A percentile compares a stretch with the other conserved stretches of the same genome.
Conservation (phyloP, 179 eudicot species). For the Corrigiola litoralis region DNA sequence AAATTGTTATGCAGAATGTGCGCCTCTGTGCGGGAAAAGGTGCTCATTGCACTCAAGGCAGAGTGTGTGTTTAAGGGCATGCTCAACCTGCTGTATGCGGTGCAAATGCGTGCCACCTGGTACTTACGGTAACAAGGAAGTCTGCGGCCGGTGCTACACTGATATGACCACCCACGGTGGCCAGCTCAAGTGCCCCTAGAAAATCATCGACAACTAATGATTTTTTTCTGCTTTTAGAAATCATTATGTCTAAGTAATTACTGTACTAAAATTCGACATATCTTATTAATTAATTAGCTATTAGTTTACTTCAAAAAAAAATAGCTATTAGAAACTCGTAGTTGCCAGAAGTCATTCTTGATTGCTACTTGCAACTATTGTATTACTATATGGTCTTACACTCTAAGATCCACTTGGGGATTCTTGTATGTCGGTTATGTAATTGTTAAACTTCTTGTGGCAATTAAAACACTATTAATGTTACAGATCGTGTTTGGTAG, state of each 20-base stretch:
- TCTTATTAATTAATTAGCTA: too few species aligned
- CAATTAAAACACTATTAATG: not conserved
- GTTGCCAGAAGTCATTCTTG: too few species aligned
- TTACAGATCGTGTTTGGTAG: not conserved
- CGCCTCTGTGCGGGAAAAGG: conserved; percentile 44
- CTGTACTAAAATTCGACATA: too few species aligned
- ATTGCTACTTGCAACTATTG: not conserved
- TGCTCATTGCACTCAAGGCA: conserved; percentile 51
- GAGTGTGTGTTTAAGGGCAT: conserved; percentile 53
- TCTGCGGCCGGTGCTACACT: conserved; percentile 58
- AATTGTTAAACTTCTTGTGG: not conserved
- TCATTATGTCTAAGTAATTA: not conserved
- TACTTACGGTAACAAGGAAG: conserved; percentile 56
- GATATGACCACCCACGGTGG: conserved; percentile 58
- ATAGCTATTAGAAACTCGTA: not conserved
- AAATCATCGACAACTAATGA: too few species aligned
- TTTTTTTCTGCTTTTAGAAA: too few species aligned
- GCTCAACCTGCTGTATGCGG: conserved; percentile 56
- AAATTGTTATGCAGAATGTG: conserved; percentile 42
- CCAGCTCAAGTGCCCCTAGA: conserved; percentile 49
- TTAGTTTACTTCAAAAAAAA: too few species aligned
- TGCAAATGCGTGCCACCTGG: conserved; percentile 90
- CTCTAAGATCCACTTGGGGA: not conserved
- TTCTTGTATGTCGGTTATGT: not conserved
- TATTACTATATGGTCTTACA: not conserved